These are phyloP conservation scores for Alternaria brassicae DNA, from an alignment of 2,329 filamentous ascomycete genomes.

Conservation along the genomic window DNA sequence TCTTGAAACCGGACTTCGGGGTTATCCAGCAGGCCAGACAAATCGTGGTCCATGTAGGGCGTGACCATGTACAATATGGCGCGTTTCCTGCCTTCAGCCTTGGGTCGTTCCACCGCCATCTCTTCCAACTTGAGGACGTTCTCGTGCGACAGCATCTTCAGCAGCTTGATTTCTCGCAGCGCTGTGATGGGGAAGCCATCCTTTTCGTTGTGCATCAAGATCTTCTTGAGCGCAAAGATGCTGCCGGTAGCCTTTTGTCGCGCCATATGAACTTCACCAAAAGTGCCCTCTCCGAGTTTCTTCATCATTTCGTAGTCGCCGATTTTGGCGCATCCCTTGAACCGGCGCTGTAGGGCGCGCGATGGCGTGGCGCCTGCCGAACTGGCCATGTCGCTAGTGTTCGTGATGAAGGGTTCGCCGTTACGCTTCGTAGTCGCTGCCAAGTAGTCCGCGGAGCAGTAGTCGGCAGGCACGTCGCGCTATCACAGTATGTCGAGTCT, in stretches of 20 bases:
- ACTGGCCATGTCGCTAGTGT: conserved; percentile 25
- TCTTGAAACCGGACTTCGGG: conserved; percentile 86
- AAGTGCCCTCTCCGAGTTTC: conserved; percentile 93
- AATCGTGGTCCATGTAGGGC: conserved; percentile 98
- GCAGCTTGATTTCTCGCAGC: conserved; percentile 93
- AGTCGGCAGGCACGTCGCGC: conserved; percentile 2
- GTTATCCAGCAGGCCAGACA: conserved; percentile 96
- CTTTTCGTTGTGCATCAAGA: conserved; percentile 99
- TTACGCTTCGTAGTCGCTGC: conserved; percentile 15
- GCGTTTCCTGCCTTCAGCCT: conserved; percentile 63
- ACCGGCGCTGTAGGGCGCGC: conserved; percentile 64
- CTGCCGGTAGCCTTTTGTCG: conserved; percentile 75
- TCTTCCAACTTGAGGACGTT: conserved; percentile 90
- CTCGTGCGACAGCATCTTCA: conserved; percentile 91
- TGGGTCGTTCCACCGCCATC: conserved; percentile 87
- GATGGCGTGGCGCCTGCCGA: conserved; percentile 51
- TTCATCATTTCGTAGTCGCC: conserved; percentile 78
- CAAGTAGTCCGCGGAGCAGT: conserved; percentile 24
- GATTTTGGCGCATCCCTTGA: conserved; percentile 84
- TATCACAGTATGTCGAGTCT: conserved; percentile 23
- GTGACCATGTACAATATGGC: conserved; percentile 98
- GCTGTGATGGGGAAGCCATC: conserved; percentile 99
- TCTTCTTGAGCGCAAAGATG: conserved; percentile 93
- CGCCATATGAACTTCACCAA: conserved; percentile 94
- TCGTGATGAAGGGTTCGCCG: neutral